A percentile compares a stretch with the other conserved stretches of the same genome.
These are phyloP conservation scores for Sporopachydermia cereana DNA, from an alignment of 1,139 yeast species.

Conservation along the genomic window DNA sequence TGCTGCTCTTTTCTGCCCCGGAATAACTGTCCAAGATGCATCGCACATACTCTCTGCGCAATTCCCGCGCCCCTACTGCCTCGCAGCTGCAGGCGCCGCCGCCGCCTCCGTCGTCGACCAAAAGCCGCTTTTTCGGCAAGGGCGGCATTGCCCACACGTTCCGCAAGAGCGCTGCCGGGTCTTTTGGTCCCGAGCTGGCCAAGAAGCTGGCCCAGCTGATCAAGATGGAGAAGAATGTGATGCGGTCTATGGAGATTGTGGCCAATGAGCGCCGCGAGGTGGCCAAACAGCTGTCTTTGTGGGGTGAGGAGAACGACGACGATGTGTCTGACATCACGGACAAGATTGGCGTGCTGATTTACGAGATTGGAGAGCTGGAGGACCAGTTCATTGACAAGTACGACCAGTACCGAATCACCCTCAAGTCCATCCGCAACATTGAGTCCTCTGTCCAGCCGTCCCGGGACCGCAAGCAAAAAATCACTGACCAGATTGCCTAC, in stretches of 20 bases:
- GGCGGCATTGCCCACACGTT: constrained; percentile 54
- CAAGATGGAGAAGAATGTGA: constrained; percentile 72
- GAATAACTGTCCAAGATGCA: constrained; percentile 37
- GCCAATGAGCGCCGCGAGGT: constrained; percentile 73
- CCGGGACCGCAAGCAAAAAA: constrained; percentile 75
- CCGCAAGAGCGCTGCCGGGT: constrained; percentile 63
- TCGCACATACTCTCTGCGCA: constrained; percentile 75
- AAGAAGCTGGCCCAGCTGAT: constrained; percentile 67
- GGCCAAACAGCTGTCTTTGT: constrained; percentile 69
- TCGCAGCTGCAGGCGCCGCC: constrained; percentile 73
- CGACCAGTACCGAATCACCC: constrained; percentile 75
- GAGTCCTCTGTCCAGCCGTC: constrained; percentile 84
- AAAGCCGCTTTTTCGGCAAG: constrained; percentile 61
- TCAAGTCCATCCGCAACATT: constrained; percentile 71
- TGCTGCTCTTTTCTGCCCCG: too few relatives aligned
- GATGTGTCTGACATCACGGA: constrained; percentile 80
- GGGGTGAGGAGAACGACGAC: constrained; percentile 84
- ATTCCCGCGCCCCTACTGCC: constrained; percentile 71
- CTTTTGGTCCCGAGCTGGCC: constrained; percentile 68
- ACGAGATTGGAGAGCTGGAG: constrained; percentile 78
- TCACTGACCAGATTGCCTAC: constrained; percentile 75
- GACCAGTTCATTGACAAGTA: constrained; percentile 80
- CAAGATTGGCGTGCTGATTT: constrained; percentile 71
- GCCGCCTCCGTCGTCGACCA: constrained; percentile 59
- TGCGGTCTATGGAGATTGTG: constrained; percentile 69